phyloP scores from a whole-genome alignment of 805 yeast species.

The Nakazawaea ishiwadae region DNA sequence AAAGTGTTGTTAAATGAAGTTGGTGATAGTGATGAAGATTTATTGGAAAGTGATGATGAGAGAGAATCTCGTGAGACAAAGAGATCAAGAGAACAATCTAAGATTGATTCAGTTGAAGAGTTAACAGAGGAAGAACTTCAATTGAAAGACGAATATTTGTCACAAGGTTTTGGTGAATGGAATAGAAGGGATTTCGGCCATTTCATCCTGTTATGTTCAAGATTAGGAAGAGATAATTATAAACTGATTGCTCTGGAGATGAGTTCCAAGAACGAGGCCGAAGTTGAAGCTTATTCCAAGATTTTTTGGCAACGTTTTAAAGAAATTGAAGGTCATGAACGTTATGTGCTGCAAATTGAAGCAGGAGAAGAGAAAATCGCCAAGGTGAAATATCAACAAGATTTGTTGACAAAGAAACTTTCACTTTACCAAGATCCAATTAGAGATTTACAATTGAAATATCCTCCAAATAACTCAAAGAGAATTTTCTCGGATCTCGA shows the following conservation, averaged over 20 bases:
- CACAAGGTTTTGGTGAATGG: constrained; percentile 63
- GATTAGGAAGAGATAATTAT: constrained; percentile 52
- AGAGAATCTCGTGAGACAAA: constrained; percentile 19
- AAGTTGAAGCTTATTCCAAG: constrained; percentile 52
- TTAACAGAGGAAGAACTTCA: constrained; percentile 59
- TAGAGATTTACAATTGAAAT: constrained; percentile 58
- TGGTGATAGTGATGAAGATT: constrained; percentile 51
- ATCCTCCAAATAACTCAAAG: constrained; percentile 82
- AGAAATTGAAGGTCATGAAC: constrained; percentile 66
- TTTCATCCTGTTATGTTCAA: constrained; percentile 65
- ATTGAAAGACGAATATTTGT: constrained; percentile 47
- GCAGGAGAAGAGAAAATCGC: constrained; percentile 65
- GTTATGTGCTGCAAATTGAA: constrained; percentile 67
- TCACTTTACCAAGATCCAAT: constrained; percentile 53
- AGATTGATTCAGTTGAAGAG: constrained; percentile 51
- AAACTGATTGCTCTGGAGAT: constrained; percentile 48
- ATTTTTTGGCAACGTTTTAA: constrained; percentile 60
- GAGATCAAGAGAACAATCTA: constrained; percentile 46
- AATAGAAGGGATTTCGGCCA: constrained; percentile 70
- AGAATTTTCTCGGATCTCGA: constrained; percentile 65
- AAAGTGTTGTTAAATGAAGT: constrained; percentile 57
- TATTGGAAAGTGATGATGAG: constrained; percentile 30
- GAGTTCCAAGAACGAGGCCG: constrained; percentile 53
- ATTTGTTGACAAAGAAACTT: constrained; percentile 48
- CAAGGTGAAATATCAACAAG: constrained; percentile 50